A percentile compares a stretch with the other conserved stretches of the same genome.
These are phyloP conservation scores for Fistulifera solaris DNA, from an alignment of 108 stramenopile genomes.

Conservation along the genomic window DNA sequence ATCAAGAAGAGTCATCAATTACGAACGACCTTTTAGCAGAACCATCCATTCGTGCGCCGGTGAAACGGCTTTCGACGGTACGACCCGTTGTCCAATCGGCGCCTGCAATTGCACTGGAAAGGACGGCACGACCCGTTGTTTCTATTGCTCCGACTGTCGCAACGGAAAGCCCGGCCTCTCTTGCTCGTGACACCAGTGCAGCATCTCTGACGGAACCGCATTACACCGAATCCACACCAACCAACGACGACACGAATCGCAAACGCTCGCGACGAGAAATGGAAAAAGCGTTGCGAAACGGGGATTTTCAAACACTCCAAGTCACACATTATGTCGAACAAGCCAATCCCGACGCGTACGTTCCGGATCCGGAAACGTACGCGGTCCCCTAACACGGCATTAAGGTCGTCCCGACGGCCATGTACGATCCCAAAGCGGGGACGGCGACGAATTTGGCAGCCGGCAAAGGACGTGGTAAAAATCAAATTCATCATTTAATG, in stretches of 20 bases:
- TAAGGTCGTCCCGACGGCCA: constrained; percentile 24
- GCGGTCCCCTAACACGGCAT: constrained; percentile 10
- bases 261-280: constrained; percentile 25
- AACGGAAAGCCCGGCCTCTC: no score
- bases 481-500: constrained; percentile 32
- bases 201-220: no score
- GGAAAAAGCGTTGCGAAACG: constrained; percentile 33
- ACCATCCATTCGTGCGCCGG: constrained; percentile 3
- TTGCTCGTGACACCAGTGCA: no score
- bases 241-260: constrained; percentile 1
- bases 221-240: background rate
- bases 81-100: no score
- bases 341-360: background rate
- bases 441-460: constrained; percentile 12
- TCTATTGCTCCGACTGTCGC: no score
- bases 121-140: no score
- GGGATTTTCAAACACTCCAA: constrained; percentile 15
- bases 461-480: constrained; percentile 18
- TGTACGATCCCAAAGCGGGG: constrained; percentile 20
- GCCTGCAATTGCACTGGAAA: no score
- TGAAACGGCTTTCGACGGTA: constrained; percentile 1
- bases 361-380: background rate
- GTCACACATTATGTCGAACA: constrained; percentile 12
- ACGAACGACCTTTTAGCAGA: constrained; percentile 8
- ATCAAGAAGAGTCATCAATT: constrained; percentile 2